Evolutionary conservation across 1,139 yeast species (phyloP), one percentile per base, ranked within the genome.

Genomic region (Ogataea hybrid): DNA sequence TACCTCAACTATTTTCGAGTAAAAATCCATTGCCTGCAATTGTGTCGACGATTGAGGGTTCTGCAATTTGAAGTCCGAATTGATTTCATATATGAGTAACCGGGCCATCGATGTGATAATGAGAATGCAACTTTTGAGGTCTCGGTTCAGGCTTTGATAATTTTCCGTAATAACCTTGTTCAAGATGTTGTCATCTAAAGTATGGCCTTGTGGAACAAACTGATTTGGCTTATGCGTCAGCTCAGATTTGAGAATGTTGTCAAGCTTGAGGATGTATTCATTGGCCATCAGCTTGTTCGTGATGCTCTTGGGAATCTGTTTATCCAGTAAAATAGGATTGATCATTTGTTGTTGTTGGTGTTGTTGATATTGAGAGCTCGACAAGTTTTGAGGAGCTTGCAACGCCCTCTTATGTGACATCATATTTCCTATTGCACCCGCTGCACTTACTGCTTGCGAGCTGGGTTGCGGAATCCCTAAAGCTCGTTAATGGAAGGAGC

Each of bases 1-100:
- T 10, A 79, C 69, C 18, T 77, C 79, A 10, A 77, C 66, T 1
- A 73, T 62, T 22, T 70, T 73, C 3, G 73, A 68, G 43, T 61
- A 60, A 38, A 60, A 60, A 28, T 58, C 58, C 37, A 46, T 40
- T 2, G 62, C 63, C 39, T 59, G 63, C 28, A 58, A 42, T 35
- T 54, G 54, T 1, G 61, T 58, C 4, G 59, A 52, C 14, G 61
- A 57, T 33, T 57, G 62, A 1, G 61, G 63, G 25, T 51, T 51
- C 30, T 54, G 55, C 9, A 58, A 43, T n/a, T 46, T 48, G 36
- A 57, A 58, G 32, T 52, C 56, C 2, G 61, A 49, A 25, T 58
- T 56, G 6, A 66, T 48, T 38, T 61, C 65, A 43, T 57, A 67
- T 41, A 61, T 61, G 41, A 59, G 64, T 33, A 61, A 52, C 32